These are phyloP conservation scores for Cladorrhinum sp. DNA, from an alignment of 2,329 filamentous ascomycete species.

Conservation along the genomic window DNA sequence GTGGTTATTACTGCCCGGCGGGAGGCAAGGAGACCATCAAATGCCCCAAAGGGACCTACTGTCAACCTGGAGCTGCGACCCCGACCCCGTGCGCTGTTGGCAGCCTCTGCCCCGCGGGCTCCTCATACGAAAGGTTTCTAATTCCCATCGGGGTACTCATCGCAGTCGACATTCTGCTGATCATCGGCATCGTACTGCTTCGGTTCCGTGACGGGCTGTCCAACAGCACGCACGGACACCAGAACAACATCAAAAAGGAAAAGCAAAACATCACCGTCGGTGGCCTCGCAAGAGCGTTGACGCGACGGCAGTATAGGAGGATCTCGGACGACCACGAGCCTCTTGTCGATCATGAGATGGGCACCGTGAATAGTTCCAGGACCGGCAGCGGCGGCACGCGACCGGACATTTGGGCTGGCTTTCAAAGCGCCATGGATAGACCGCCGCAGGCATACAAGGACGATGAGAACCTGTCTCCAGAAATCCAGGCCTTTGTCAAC, in stretches of 20 bases:
- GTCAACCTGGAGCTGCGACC: conserved; percentile 46
- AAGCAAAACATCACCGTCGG: conserved; percentile 27
- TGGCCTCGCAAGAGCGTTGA: conserved; percentile 30
- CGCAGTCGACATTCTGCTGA: conserved; percentile 41
- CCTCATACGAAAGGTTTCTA: conserved; percentile 40
- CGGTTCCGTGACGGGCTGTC: conserved; percentile 36
- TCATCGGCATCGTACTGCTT: conserved; percentile 36
- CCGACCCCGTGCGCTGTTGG: conserved; percentile 47
- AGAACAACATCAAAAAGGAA: conserved; percentile 9
- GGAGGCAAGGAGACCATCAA: conserved; percentile 37
- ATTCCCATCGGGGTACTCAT: conserved; percentile 44
- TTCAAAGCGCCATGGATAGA: conserved; percentile 37
- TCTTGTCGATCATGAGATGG: conserved; percentile 37
- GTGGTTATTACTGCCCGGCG: conserved; percentile 48
- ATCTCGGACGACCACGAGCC: conserved; percentile 28
- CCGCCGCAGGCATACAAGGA: conserved; percentile 16
- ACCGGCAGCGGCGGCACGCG: conserved; percentile 30
- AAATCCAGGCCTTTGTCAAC: conserved; percentile 49
- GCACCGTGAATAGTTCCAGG: conserved; percentile 32
- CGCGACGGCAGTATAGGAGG: conserved; percentile 33
- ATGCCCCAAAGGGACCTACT: conserved; percentile 50
- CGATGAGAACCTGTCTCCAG: conserved; percentile 30
- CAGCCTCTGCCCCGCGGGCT: conserved; percentile 45
- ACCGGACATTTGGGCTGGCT: conserved; percentile 32
- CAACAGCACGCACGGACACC: conserved; percentile 29